Evolutionary conservation across 2,329 filamentous ascomycete species (phyloP), one percentile per base, ranked within the genome.

Genomic region (Sporothrix sp.): DNA sequence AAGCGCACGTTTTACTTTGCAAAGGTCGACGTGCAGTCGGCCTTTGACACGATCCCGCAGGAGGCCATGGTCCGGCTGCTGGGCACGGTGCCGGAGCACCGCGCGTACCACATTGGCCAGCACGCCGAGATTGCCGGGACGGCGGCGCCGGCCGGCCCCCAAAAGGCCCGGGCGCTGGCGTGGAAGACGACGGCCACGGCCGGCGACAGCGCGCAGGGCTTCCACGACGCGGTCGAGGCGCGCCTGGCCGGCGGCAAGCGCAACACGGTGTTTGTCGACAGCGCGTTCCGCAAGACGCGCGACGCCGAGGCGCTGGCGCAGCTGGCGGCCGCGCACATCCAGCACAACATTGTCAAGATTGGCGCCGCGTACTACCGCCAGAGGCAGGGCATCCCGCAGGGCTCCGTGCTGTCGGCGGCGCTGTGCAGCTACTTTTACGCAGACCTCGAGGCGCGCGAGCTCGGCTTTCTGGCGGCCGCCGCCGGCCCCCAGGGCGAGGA

Each of bases 381-480:
- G 64, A 91, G 82, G 64, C 71, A 76, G 20, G 93, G 93, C 13
- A 97, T 98, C 35, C 90, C 93, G 0, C 93, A 98, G 65, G 93
- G 93, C 7, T 96, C 90, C 0, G 77, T 96, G 1, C 64, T 98
- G 5, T 96, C 90, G 0, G 86, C 84, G 38, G 73, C 89, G 36
- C 73, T 98, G 5, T 97, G 93, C 72, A 97, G 89, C 66, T 91
- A 95, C 67, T 96, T 97, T 65, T 98, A 98, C 62, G 90, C 87
- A 6, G 82, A 93, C 55, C 76, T 97, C 1, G 93, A 98, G 65
- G 67, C 68, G 7, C 73, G 81, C 23, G 70, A 83, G 13, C 71
- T 97, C 2, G 62, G 61, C 0, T 97, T 96, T 61, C 66, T 93
- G 2, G 16, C 9, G 13, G 16, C n/a, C 4, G 7, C 35, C 2